Evolutionary conservation across 2,329 filamentous ascomycete genomes (phyloP).

Genomic region (Xylariaceae sp.): DNA sequence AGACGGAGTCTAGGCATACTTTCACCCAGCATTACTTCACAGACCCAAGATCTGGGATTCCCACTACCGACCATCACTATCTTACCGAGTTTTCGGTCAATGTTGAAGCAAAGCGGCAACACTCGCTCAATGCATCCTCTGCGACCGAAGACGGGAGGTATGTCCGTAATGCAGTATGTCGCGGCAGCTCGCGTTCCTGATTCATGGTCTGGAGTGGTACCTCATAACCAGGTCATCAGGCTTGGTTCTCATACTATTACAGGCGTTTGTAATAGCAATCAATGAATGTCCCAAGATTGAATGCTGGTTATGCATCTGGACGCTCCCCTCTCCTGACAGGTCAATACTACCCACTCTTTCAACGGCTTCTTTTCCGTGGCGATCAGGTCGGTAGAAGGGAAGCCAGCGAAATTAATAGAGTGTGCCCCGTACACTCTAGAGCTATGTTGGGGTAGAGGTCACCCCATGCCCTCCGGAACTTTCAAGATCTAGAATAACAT

Average conservation of each 20-base stretch:
- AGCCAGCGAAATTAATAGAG: conserved; percentile 18
- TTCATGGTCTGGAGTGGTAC: conserved; percentile 2
- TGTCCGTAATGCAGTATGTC: not conserved
- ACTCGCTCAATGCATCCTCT: no score
- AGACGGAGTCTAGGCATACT: no score
- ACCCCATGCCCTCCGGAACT: conserved; percentile 8
- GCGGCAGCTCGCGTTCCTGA: conserved; percentile 7
- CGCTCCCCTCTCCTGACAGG: not conserved
- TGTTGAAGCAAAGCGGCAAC: no score
- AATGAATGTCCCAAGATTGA: conserved; percentile 3
- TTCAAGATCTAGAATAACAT: conserved; percentile 12
- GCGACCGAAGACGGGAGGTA: no score
- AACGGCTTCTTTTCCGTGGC: conserved; percentile 19
- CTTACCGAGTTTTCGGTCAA: not conserved
- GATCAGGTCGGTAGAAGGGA: conserved; percentile 19
- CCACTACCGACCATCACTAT: not conserved
- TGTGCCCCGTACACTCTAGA: conserved; percentile 14
- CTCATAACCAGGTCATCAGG: conserved; percentile 13
- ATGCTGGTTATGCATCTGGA: conserved; percentile 6
- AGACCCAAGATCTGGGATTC: conserved; percentile 1
- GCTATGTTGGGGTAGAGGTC: conserved; percentile 11
- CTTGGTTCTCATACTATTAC: conserved; percentile 3
- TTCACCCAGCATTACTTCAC: no score
- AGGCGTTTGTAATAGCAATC: conserved; percentile 7
- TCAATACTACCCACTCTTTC: not conserved